Conservation (phyloP, 768 basidiomycete species). For the Lactarius vividus region DNA sequence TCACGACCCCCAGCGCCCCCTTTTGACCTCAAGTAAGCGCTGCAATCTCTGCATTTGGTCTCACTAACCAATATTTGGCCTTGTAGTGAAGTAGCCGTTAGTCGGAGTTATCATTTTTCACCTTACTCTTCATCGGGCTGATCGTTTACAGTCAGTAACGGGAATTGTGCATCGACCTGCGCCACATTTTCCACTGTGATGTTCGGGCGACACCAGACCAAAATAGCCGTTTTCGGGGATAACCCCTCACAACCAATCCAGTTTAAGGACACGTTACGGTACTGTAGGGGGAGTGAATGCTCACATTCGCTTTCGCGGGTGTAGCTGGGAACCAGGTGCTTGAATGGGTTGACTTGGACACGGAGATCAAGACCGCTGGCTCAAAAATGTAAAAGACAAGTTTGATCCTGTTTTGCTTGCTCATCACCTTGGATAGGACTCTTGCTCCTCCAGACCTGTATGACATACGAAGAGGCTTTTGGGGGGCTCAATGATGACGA, state of each 20-base stretch:
- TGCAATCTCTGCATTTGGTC: not conserved
- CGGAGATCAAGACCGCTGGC: slow-evolving; percentile 23
- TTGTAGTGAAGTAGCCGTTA: slow-evolving; percentile 20
- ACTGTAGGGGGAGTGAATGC: not conserved
- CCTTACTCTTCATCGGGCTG: not conserved
- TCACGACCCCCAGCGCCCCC: slow-evolving; percentile 11
- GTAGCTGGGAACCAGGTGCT: not conserved
- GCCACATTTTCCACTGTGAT: slow-evolving; percentile 55
- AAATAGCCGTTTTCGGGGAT: slow-evolving; percentile 52
- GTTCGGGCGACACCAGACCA: slow-evolving; percentile 47
- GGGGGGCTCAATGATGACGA: not conserved
- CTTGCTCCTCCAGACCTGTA: slow-evolving; percentile 40
- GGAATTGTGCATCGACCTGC: slow-evolving; percentile 52
- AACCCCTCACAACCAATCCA: slow-evolving; percentile 45
- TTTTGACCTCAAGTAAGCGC: slow-evolving; percentile 22
- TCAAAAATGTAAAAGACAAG: slow-evolving; percentile 33
- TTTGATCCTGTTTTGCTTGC: not conserved
- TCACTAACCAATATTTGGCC: not conserved
- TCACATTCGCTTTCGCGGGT: slow-evolving; percentile 21
- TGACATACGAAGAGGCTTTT: slow-evolving; percentile 6
- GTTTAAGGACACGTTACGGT: slow-evolving; percentile 42
- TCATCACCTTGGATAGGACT: slow-evolving; percentile 29
- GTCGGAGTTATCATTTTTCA: not conserved
- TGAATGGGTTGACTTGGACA: not conserved
- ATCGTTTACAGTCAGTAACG: slow-evolving; percentile 21